Evolutionary conservation across 108 stramenopile species (phyloP).

Genomic region (Conticribra weissflogii): DNA sequence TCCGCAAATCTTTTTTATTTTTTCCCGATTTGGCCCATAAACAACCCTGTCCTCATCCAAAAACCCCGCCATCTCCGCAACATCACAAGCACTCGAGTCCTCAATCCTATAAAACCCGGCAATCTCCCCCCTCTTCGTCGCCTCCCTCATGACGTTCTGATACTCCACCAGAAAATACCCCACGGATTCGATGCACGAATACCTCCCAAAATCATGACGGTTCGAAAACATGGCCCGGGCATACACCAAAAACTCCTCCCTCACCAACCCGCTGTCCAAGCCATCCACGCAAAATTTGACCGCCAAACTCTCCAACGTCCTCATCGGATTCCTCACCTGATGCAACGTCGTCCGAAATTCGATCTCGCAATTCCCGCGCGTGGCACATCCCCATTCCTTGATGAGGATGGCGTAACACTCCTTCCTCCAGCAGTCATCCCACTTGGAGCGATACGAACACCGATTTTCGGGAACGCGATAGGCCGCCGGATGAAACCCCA

Average conservation of each 20-base stretch:
- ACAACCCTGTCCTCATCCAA: constrained; percentile 35
- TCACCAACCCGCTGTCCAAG: constrained; percentile 37
- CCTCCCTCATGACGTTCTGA: constrained; percentile 39
- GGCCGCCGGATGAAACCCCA: constrained; percentile 66
- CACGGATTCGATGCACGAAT: constrained; percentile 57
- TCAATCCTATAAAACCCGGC: constrained; percentile 48
- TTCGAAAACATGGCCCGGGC: constrained; percentile 42
- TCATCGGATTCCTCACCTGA: constrained; percentile 60
- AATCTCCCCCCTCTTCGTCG: constrained; percentile 37
- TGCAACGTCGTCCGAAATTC: constrained; percentile 36
- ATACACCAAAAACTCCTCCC: constrained; percentile 34
- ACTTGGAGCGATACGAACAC: constrained; percentile 39
- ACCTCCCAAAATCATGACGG: constrained; percentile 29
- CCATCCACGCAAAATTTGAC: constrained; percentile 54
- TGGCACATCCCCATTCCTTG: constrained; percentile 54
- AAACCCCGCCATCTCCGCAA: constrained; percentile 58
- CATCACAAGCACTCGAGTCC: constrained; percentile 44
- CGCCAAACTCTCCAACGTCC: constrained; percentile 52
- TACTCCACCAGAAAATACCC: constrained; percentile 49
- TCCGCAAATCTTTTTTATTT: constrained; percentile 26
- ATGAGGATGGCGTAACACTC: constrained; percentile 38
- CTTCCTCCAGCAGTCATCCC: constrained; percentile 55
- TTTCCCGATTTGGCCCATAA: constrained; percentile 49
- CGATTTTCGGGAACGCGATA: constrained; percentile 32
- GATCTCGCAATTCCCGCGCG: constrained; percentile 20